phyloP scores from a whole-genome alignment of 257 asterid species.

The Gynochthodes officinalis region DNA sequence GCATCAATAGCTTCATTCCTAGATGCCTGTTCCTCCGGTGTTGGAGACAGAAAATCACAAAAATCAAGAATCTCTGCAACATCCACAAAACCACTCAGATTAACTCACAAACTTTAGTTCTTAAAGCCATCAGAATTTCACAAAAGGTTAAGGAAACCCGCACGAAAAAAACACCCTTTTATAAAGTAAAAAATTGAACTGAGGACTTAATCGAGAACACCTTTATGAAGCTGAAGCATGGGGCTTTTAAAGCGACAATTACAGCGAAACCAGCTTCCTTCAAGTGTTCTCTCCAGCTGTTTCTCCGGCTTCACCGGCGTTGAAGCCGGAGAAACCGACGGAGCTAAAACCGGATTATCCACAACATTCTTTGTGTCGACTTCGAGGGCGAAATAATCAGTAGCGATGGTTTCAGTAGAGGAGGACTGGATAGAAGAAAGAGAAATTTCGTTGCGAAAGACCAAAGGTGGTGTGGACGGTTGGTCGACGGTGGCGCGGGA shows the following conservation, averaged over 20 bases:
- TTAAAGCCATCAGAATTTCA: background rate
- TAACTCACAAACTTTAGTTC: background rate
- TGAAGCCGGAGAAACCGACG: slow-evolving; percentile 21
- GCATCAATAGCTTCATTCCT: slow-evolving; percentile 74
- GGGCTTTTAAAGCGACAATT: slow-evolving; percentile 73
- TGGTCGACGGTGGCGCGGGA: slow-evolving; percentile 15
- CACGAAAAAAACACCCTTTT: background rate
- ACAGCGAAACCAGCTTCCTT: slow-evolving; percentile 88
- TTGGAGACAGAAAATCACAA: slow-evolving; percentile 88
- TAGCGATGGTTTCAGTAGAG: slow-evolving; percentile 50
- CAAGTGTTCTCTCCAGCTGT: slow-evolving; percentile 42
- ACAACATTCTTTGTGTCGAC: slow-evolving; percentile 32
- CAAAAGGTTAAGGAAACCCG: background rate
- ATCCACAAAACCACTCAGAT: background rate
- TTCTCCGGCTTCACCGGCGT: slow-evolving; percentile 8
- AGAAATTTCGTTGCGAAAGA: slow-evolving; percentile 65
- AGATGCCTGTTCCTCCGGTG: slow-evolving; percentile 70
- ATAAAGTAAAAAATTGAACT: background rate
- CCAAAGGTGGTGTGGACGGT: slow-evolving; percentile 44
- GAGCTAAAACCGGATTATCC: slow-evolving; percentile 15
- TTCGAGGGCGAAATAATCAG: slow-evolving; percentile 85
- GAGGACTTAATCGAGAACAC: slow-evolving; percentile 26
- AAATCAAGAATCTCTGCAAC: slow-evolving; percentile 88
- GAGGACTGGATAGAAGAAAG: slow-evolving; percentile 33
- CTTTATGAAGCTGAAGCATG: slow-evolving; percentile 92